phyloP scores from a whole-genome alignment of 352 stramenopile species.

The Plasmopara viticola region DNA sequence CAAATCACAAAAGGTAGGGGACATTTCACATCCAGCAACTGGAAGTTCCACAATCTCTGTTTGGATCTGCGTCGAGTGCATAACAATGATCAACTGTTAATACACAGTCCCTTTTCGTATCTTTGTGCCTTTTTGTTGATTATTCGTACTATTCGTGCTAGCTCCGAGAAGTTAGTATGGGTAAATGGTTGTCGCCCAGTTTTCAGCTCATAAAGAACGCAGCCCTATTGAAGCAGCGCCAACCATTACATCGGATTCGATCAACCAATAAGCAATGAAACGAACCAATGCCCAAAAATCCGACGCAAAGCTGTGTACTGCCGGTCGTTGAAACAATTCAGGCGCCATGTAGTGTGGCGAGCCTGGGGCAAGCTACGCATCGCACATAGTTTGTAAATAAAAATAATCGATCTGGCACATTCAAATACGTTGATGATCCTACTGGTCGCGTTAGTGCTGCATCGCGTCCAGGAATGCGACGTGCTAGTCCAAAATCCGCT shows the following conservation, averaged over 20 bases:
- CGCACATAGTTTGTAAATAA: background rate
- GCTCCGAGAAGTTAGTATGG: constrained; percentile 63
- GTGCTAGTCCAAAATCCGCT: constrained; percentile 85
- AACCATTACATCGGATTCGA: background rate
- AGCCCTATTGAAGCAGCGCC: constrained; percentile 37
- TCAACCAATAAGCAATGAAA: background rate
- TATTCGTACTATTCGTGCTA: constrained; percentile 53
- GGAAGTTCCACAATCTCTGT: constrained; percentile 42
- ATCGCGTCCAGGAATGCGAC: constrained; percentile 68
- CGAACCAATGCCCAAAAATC: constrained; percentile 83
- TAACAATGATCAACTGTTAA: background rate
- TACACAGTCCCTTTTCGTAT: too few species aligned
- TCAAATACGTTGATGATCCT: constrained; percentile 3
- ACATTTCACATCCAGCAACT: constrained; percentile 42
- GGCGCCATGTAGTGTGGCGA: constrained; percentile 90
- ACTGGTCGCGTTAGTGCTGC: constrained; percentile 27
- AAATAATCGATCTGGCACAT: background rate
- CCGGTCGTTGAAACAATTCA: constrained; percentile 82
- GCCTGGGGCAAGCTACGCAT: constrained; percentile 44
- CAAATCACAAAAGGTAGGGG: constrained; percentile 48
- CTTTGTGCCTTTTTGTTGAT: background rate
- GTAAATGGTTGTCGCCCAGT: constrained; percentile 63
- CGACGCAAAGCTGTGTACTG: constrained; percentile 85
- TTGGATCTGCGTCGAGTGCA: constrained; percentile 52
- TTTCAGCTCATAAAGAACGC: constrained; percentile 70